Percentiles rank a stretch among this genome's conserved stretches.
Evolutionary conservation across 2,329 filamentous ascomycete species (phyloP).

Genomic region (Aspergillus viridinutans): DNA sequence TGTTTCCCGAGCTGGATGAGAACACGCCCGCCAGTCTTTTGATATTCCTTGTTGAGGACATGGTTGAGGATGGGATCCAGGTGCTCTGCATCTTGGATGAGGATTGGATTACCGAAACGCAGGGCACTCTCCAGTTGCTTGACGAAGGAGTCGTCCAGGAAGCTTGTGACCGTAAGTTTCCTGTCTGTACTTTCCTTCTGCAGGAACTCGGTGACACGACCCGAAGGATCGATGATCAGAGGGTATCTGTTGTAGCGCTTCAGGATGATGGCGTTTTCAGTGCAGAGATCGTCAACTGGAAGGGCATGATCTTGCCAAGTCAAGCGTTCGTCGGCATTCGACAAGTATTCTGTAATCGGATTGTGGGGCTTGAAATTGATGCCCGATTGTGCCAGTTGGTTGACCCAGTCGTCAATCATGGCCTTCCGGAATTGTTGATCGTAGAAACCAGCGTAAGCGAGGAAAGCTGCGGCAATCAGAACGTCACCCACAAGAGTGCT

Average conservation of each 20-base stretch:
- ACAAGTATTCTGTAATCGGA: conserved; percentile 92
- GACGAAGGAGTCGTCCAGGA: conserved; percentile 95
- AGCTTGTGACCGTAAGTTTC: conserved; percentile 92
- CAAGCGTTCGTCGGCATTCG: conserved; percentile 89
- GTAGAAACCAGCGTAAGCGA: conserved; percentile 94
- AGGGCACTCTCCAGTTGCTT: conserved; percentile 96
- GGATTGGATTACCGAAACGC: conserved; percentile 95
- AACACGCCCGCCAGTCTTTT: conserved; percentile 95
- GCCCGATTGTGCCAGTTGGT: conserved; percentile 88
- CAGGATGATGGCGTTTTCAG: conserved; percentile 95
- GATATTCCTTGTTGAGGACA: conserved; percentile 98
- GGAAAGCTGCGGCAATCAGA: conserved; percentile 90
- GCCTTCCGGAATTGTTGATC: conserved; percentile 97
- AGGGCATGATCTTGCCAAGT: conserved; percentile 92
- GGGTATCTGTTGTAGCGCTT: conserved; percentile 98
- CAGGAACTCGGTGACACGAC: conserved; percentile 88
- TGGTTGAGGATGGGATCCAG: conserved; percentile 96
- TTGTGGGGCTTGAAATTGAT: conserved; percentile 91
- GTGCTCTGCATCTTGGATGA: conserved; percentile 97
- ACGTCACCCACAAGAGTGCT: conserved; percentile 94
- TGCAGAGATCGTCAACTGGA: conserved; percentile 95
- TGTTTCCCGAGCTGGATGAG: conserved; percentile 98
- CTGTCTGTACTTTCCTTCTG: conserved; percentile 92
- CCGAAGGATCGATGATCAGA: conserved; percentile 95
- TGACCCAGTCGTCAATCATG: conserved; percentile 96